phyloP scores from a whole-genome alignment of 129 eudicot species.

The Ambrosia trifida region DNA sequence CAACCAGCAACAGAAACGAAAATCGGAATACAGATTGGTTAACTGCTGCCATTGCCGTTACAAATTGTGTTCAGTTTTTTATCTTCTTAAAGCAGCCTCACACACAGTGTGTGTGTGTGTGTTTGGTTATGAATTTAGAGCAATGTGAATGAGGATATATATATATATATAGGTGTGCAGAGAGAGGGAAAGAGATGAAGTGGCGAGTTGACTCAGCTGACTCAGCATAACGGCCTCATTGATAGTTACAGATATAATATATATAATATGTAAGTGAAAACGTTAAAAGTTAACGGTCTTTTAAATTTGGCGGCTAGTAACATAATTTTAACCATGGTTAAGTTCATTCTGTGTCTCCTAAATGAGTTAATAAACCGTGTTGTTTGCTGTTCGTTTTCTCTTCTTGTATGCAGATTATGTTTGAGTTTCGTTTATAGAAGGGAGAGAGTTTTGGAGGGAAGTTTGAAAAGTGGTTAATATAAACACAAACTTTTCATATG shows the following conservation, averaged over 20 bases:
- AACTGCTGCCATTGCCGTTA: conserved; percentile 28
- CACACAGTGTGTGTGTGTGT: conserved; percentile 19
- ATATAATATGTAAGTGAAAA: neutral
- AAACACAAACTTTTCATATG: too few species aligned
- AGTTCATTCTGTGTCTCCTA: neutral
- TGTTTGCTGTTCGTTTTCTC: too few species aligned
- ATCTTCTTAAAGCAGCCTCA: neutral
- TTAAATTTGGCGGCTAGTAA: conserved; percentile 9
- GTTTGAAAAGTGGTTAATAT: too few species aligned
- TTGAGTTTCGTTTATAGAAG: too few species aligned
- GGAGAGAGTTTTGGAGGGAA: too few species aligned
- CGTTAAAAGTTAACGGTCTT: conserved; percentile 33
- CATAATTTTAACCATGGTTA: conserved; percentile 25
- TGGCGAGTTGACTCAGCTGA: conserved; percentile 35
- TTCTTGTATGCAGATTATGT: too few species aligned
- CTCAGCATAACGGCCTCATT: conserved; percentile 52
- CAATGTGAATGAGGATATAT: conserved; percentile 29
- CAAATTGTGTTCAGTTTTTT: neutral
- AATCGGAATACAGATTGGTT: conserved; percentile 10
- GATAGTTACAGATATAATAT: conserved; percentile 41
- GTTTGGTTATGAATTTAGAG: conserved; percentile 26
- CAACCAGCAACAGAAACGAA: conserved; percentile 13
- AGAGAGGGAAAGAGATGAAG: conserved; percentile 30
- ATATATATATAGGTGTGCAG: conserved; percentile 2
- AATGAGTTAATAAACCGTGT: neutral